These are phyloP conservation scores for Ciborinia camelliae DNA, from an alignment of 2,329 filamentous ascomycete species.

Conservation along the genomic window DNA sequence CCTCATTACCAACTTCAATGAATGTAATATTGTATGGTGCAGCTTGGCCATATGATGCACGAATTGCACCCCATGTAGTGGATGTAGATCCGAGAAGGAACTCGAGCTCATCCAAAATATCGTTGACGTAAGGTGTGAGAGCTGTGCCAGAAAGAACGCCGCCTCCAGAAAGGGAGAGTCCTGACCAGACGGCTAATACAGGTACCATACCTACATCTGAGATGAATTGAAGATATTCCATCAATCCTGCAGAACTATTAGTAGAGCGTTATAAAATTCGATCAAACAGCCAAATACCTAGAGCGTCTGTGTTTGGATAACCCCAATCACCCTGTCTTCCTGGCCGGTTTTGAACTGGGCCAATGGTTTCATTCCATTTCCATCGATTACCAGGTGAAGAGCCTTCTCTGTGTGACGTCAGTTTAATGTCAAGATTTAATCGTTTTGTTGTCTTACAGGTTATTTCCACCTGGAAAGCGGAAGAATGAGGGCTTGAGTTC, in stretches of 20 bases:
- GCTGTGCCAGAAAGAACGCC: constrained; percentile 42
- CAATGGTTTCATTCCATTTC: constrained; percentile 42
- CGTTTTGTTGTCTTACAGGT: constrained; percentile 41
- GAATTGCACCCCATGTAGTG: constrained; percentile 44
- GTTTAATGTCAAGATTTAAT: neutral
- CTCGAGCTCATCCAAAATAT: constrained; percentile 49
- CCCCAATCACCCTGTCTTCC: constrained; percentile 43
- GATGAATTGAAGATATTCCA: constrained; percentile 39
- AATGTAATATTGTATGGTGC: constrained; percentile 48
- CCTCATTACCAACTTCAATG: constrained; percentile 42
- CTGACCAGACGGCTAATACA: constrained; percentile 47
- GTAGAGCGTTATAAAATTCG: neutral
- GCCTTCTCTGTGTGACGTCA: constrained; percentile 34
- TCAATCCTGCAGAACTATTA: constrained; percentile 12
- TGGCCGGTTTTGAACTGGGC: constrained; percentile 37
- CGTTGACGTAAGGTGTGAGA: constrained; percentile 45
- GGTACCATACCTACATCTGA: constrained; percentile 46
- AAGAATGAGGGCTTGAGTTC: constrained; percentile 53
- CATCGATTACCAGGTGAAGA: constrained; percentile 26
- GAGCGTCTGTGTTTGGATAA: constrained; percentile 43
- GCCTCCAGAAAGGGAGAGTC: constrained; percentile 40
- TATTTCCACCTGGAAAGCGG: constrained; percentile 63
- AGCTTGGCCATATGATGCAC: constrained; percentile 47
- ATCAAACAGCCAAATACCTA: constrained; percentile 39
- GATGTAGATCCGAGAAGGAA: constrained; percentile 46